phyloP scores from a whole-genome alignment of 1,284 basidiomycete genomes.

The Singerocomus rubriflavus region DNA sequence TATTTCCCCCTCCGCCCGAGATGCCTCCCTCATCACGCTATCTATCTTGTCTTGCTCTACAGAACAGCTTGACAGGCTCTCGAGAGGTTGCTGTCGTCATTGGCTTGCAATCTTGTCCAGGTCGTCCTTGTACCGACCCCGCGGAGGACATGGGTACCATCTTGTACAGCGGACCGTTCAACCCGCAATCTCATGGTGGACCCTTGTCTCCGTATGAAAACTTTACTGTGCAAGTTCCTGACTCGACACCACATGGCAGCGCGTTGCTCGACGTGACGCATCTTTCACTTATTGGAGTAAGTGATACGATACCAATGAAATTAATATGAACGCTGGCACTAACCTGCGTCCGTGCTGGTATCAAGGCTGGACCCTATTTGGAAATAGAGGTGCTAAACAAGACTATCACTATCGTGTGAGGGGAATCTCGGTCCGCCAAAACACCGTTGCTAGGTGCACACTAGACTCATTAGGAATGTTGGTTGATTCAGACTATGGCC shows the following conservation, averaged over 20 bases:
- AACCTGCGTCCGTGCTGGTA: neutral
- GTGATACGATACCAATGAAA: conserved; percentile 5
- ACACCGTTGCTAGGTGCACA: too few relatives aligned
- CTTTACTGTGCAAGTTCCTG: conserved; percentile 24
- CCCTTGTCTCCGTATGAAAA: conserved; percentile 29
- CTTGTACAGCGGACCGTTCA: conserved; percentile 27
- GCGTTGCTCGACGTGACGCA: conserved; percentile 24
- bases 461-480: too few relatives aligned
- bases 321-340: neutral
- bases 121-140: conserved; percentile 15
- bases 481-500: too few relatives aligned
- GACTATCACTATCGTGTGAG: conserved; percentile 24
- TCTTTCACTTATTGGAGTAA: conserved; percentile 22
- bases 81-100: conserved; percentile 31
- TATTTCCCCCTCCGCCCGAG: neutral
- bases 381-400: conserved; percentile 25
- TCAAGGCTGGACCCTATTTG: conserved; percentile 22
- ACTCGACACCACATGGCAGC: conserved; percentile 4
- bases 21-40: neutral
- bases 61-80: conserved; percentile 26
- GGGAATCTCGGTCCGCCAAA: neutral
- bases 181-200: conserved; percentile 16
- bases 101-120: conserved; percentile 29
- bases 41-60: neutral
- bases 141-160: conserved; percentile 21